These are phyloP conservation scores for Lactarius trivialis DNA, from an alignment of 768 basidiomycete species.

Conservation along the genomic window DNA sequence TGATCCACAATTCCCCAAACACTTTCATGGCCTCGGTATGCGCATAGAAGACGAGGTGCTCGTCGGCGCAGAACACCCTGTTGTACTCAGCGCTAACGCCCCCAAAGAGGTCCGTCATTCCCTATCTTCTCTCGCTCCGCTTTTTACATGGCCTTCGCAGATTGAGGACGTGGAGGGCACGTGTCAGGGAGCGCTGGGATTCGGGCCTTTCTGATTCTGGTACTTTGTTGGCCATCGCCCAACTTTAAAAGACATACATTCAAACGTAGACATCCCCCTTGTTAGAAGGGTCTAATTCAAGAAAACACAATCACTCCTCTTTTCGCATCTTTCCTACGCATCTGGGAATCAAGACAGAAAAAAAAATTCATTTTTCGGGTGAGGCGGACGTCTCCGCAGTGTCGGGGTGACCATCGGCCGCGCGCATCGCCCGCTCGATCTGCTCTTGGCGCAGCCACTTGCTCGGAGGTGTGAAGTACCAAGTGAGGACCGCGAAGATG, in stretches of 20 bases:
- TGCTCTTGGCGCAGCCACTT: constrained; percentile 72
- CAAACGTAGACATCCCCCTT: background rate
- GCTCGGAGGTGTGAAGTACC: constrained; percentile 73
- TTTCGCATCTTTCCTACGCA: background rate
- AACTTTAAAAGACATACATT: background rate
- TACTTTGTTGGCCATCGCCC: background rate
- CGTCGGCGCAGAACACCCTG: constrained; percentile 52
- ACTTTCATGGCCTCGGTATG: constrained; percentile 87
- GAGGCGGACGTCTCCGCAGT: background rate
- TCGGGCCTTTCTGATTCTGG: constrained; percentile 42
- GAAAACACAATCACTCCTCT: background rate
- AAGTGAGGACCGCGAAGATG: constrained; percentile 67
- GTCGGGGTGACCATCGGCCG: constrained; percentile 20
- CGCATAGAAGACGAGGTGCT: constrained; percentile 90
- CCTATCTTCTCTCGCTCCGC: background rate
- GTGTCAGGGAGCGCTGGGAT: constrained; percentile 63
- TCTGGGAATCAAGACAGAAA: background rate
- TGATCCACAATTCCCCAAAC: constrained; percentile 67
- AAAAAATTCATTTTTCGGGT: background rate
- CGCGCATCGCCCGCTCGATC: constrained; percentile 42
- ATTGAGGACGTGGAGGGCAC: constrained; percentile 74
- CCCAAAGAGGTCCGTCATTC: constrained; percentile 64
- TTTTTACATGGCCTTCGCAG: constrained; percentile 26
- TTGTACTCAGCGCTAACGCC: constrained; percentile 61
- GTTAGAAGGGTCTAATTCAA: background rate